Conservation (phyloP, 176 grass and related monocot species). For the Aegilops sharonensis region DNA sequence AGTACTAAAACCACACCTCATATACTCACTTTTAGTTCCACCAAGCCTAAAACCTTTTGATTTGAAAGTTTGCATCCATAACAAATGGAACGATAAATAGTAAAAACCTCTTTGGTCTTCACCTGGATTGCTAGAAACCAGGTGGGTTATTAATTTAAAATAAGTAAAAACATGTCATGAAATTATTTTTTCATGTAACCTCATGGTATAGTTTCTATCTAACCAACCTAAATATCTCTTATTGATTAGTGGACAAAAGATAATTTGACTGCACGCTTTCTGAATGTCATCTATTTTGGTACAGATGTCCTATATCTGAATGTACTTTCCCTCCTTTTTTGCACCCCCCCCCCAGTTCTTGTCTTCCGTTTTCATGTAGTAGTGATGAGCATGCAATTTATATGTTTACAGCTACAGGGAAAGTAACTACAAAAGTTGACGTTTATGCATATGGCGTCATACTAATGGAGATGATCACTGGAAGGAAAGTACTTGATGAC, state of each 20-base stretch:
- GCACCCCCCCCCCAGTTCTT: background rate
- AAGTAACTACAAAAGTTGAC: constrained; percentile 90
- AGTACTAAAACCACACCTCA: too few species aligned
- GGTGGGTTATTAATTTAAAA: too few species aligned
- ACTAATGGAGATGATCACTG: constrained; percentile 93
- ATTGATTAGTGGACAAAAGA: background rate
- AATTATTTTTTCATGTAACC: background rate
- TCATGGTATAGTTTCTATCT: background rate
- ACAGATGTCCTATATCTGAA: background rate
- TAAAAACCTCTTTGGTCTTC: background rate
- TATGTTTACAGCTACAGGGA: constrained; percentile 80
- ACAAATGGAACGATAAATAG: background rate
- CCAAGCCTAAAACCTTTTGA: too few species aligned
- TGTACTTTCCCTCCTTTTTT: background rate
- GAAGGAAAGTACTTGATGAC: constrained; percentile 89
- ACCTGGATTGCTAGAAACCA: background rate
- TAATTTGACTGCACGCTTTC: background rate
- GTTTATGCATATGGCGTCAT: constrained; percentile 96
- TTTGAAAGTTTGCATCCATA: too few species aligned
- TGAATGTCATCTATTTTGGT: background rate
- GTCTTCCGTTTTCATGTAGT: background rate
- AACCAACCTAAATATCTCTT: background rate
- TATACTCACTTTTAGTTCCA: too few species aligned
- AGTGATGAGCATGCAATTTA: constrained; percentile 25
- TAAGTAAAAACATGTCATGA: background rate